phyloP scores from a whole-genome alignment of 495 filamentous ascomycete species.

The Tuber calosporum region DNA sequence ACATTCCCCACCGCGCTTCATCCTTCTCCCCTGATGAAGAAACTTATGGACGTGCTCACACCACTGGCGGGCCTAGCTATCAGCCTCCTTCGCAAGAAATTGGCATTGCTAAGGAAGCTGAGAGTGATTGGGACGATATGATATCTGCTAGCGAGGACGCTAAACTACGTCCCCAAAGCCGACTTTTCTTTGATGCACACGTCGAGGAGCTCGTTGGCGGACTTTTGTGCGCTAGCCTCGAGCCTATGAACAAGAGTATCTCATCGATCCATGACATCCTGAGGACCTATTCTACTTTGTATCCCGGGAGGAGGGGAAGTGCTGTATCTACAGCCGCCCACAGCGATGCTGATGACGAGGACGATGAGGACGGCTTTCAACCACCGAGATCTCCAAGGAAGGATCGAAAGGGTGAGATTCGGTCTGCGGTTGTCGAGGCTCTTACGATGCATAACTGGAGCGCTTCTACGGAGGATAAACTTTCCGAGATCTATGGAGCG shows the following conservation, averaged over 20 bases:
- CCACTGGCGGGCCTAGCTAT: constrained; percentile 15
- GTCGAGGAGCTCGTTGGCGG: constrained; percentile 76
- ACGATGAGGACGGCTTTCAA: constrained; percentile 46
- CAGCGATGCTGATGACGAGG: constrained; percentile 93
- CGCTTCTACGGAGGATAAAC: constrained; percentile 45
- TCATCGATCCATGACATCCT: constrained; percentile 65
- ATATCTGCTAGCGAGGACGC: constrained; percentile 74
- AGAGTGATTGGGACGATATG: constrained; percentile 84
- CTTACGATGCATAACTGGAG: constrained; percentile 45
- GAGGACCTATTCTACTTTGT: constrained; percentile 46
- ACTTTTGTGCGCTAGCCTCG: constrained; percentile 66
- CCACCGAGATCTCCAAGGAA: constrained; percentile 57
- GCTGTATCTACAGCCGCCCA: constrained; percentile 59
- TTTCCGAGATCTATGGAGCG: constrained; percentile 34
- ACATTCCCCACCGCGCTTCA: constrained; percentile 28
- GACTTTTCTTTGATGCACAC: constrained; percentile 73
- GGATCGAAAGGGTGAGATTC: constrained; percentile 75
- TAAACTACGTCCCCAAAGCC: constrained; percentile 62
- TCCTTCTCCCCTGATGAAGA: constrained; percentile 39
- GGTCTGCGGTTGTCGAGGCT: constrained; percentile 69
- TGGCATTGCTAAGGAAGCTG: constrained; percentile 23
- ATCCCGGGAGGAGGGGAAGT: constrained; percentile 44
- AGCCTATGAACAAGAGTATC: constrained; percentile 71
- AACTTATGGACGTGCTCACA: constrained; percentile 22
- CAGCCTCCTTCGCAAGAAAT: constrained; percentile 27